Conservation (phyloP, 306 rosid species). For the Potentilla sterilis region DNA sequence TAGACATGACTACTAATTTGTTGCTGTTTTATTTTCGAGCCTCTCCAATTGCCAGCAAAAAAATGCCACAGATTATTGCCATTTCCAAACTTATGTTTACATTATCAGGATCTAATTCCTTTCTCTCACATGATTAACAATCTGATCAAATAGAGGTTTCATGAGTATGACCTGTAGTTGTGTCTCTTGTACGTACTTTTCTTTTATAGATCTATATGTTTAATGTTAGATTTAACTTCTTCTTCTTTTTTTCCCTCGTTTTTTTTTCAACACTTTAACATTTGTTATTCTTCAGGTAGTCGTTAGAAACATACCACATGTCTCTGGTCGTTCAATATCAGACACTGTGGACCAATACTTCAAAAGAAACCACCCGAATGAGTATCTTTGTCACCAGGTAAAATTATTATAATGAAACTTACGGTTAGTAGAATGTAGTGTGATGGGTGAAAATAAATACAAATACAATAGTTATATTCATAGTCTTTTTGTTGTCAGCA, state of each 20-base stretch:
- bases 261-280: background rate
- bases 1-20: background rate
- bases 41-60: background rate
- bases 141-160: background rate
- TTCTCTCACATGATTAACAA: conserved; percentile 2
- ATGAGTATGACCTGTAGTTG: background rate
- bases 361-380: conserved; percentile 72
- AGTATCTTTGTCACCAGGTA: conserved; percentile 97
- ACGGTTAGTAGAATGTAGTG: background rate
- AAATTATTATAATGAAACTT: conserved; percentile 9
- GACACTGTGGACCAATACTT: conserved; percentile 75
- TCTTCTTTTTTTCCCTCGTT: background rate
- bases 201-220: background rate
- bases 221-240: background rate
- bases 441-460: background rate
- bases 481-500: conserved; percentile 5
- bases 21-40: background rate
- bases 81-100: background rate
- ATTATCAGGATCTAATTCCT: background rate
- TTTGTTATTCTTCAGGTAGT: conserved; percentile 59
- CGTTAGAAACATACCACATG: conserved; percentile 70
- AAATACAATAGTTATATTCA: background rate
- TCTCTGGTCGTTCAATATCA: conserved; percentile 56
- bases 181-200: background rate
- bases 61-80: background rate